These are phyloP conservation scores for Podospora fimiseda DNA, from an alignment of 495 filamentous ascomycete species.

Conservation along the genomic window DNA sequence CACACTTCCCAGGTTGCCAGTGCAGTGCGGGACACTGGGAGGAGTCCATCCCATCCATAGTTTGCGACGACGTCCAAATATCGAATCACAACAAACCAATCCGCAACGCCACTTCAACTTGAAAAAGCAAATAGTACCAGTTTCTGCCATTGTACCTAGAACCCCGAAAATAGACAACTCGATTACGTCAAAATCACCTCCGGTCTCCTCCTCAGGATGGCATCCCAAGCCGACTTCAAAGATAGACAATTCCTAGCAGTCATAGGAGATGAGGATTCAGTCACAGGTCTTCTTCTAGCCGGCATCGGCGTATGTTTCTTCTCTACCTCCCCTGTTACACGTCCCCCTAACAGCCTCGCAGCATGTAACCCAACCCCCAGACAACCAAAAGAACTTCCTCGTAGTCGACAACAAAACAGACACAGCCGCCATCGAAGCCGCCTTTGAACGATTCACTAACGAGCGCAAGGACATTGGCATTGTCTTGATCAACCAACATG, in stretches of 20 bases:
- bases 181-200: not conserved
- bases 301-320: conserved; percentile 75
- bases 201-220: conserved; percentile 26
- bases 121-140: too few relatives aligned
- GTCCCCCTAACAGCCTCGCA: conserved; percentile 13
- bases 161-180: not conserved
- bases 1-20: not conserved
- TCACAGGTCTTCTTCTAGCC: conserved; percentile 88
- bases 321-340: not conserved
- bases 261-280: conserved; percentile 97
- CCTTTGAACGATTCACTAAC: conserved; percentile 82
- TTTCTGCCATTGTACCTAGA: too few relatives aligned
- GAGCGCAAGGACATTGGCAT: conserved; percentile 95
- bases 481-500: conserved; percentile 95
- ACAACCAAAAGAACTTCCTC: conserved; percentile 93
- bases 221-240: conserved; percentile 61
- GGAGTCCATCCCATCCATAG: too few relatives aligned
- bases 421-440: conserved; percentile 76
- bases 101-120: too few relatives aligned
- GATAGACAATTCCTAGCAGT: conserved; percentile 95
- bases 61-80: not conserved
- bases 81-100: not conserved
- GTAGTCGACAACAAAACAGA: conserved; percentile 93
- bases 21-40: not conserved
- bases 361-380: conserved; percentile 52